A percentile compares a stretch with the other conserved stretches of the same genome.
Conservation (phyloP, 257 asterid species). For the Forsythia suspensa region DNA sequence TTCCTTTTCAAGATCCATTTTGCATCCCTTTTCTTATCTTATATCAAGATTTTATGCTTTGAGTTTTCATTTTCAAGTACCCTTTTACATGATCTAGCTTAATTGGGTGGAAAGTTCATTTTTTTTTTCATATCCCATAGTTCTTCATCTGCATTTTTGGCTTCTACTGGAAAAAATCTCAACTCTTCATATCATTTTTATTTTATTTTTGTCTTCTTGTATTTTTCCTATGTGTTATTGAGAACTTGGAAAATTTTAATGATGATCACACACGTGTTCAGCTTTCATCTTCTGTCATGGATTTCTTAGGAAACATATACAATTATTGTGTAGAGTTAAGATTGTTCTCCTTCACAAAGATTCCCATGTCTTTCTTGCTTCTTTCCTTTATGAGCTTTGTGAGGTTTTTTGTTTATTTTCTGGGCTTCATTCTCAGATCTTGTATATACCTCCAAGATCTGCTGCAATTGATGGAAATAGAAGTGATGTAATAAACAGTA, state of each 20-base stretch:
- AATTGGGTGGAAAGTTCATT: background rate
- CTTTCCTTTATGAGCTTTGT: slow-evolving; percentile 33
- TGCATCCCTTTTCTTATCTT: background rate
- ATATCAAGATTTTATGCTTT: slow-evolving; percentile 5
- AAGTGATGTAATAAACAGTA: slow-evolving; percentile 24
- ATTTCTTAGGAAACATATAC: slow-evolving; percentile 3
- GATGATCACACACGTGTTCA: background rate
- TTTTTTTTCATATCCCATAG: background rate
- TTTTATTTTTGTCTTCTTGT: background rate
- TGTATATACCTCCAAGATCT: slow-evolving; percentile 42
- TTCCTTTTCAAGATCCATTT: slow-evolving; percentile 3
- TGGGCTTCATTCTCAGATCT: slow-evolving; percentile 14
- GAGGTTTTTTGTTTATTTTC: slow-evolving; percentile 15
- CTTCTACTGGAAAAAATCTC: background rate
- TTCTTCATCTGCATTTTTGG: background rate
- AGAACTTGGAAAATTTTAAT: background rate
- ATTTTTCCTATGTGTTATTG: background rate
- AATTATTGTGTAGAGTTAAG: too few species aligned
- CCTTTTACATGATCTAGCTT: background rate
- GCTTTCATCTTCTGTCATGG: slow-evolving; percentile 9
- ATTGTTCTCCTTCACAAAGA: slow-evolving; percentile 12
- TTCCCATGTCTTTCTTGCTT: slow-evolving; percentile 34
- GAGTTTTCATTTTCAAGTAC: background rate
- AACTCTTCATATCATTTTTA: background rate
- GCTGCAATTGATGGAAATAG: slow-evolving; percentile 28